Percentiles rank a stretch among this genome's conserved stretches.
Evolutionary conservation across 257 asterid species (phyloP).

Genomic region (Nyctanthes arbortristis): DNA sequence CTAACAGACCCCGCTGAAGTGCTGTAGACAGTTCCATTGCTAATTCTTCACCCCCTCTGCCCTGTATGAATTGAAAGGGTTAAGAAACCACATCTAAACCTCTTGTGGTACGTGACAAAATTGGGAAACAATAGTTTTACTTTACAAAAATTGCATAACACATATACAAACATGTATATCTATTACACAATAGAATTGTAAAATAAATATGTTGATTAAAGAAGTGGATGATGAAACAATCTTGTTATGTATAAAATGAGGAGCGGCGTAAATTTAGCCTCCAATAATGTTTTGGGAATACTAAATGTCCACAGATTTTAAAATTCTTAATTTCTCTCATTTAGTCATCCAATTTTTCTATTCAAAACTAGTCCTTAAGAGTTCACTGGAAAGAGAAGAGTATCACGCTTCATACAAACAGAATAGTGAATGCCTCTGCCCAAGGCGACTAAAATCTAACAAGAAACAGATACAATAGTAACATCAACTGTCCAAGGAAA

Average conservation of each 20-base stretch:
- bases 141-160: not conserved
- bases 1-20: slow-evolving; percentile 76
- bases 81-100: not conserved
- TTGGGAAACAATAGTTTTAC: not conserved
- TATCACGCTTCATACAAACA: not conserved
- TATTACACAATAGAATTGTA: not conserved
- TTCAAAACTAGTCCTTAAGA: not conserved
- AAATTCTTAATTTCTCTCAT: not conserved
- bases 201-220: not conserved
- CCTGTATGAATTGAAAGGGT: slow-evolving; percentile 44
- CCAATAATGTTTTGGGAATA: not conserved
- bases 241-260: not conserved
- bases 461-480: not conserved
- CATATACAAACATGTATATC: not conserved
- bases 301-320: not conserved
- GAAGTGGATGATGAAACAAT: not conserved
- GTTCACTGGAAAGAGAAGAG: not conserved
- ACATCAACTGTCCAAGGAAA: not conserved
- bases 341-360: not conserved
- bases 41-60: slow-evolving; percentile 92
- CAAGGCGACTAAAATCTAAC: not conserved
- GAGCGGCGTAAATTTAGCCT: not conserved
- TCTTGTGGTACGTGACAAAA: not conserved
- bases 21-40: slow-evolving; percentile 76
- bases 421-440: not conserved